Percentiles rank a stretch among this genome's conserved stretches.
These are phyloP conservation scores for Blepharisma japonicum DNA, from an alignment of 73 alveolate genomes.

Conservation along the genomic window DNA sequence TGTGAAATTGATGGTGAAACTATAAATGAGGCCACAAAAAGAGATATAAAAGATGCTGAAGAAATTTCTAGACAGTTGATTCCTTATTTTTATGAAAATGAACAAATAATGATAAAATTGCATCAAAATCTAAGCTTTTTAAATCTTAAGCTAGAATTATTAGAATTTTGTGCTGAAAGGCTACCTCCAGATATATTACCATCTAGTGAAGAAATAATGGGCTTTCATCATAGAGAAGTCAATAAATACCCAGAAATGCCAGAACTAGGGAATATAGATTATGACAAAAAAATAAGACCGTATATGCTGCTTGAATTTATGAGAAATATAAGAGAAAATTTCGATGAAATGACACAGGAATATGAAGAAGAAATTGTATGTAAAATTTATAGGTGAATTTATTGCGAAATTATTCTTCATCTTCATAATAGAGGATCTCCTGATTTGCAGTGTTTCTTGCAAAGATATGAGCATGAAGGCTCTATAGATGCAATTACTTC, in stretches of 20 bases:
- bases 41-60: slow-evolving; percentile 6
- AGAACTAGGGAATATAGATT: background rate
- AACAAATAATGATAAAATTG: slow-evolving; percentile 10
- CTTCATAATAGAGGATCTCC: background rate
- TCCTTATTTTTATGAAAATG: slow-evolving; percentile 17
- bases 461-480: slow-evolving; percentile 10
- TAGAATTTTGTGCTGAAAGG: background rate
- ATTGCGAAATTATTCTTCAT: slow-evolving; percentile 9
- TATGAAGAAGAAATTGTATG: slow-evolving; percentile 26
- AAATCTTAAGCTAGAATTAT: background rate
- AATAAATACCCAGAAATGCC: slow-evolving; percentile 23
- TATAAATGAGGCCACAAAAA: background rate
- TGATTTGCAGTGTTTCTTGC: slow-evolving; percentile 22
- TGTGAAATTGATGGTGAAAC: slow-evolving; percentile 4
- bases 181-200: background rate
- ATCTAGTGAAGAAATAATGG: background rate
- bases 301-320: background rate
- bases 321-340: background rate
- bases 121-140: background rate
- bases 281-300: slow-evolving; percentile 17
- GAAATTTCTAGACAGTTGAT: background rate
- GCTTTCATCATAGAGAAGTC: background rate
- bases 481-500: slow-evolving; percentile 26
- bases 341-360: background rate
- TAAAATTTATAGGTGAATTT: slow-evolving; percentile 14